A percentile compares a stretch with the other conserved stretches of the same genome.
phyloP scores from a whole-genome alignment of 179 eudicot species.

The Gypsophila paniculata region DNA sequence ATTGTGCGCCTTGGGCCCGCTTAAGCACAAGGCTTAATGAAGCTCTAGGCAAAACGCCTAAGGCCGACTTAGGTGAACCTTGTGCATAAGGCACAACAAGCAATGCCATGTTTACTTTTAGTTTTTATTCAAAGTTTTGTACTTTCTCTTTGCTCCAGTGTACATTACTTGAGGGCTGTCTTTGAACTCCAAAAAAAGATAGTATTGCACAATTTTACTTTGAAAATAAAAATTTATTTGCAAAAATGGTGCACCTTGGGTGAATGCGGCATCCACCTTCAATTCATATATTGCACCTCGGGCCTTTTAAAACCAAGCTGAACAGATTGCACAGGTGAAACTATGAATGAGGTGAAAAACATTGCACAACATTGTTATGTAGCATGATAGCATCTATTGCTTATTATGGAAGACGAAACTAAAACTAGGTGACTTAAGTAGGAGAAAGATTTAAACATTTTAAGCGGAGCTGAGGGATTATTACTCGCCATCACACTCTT shows the following conservation, averaged over 20 bases:
- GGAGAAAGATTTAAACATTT: not conserved
- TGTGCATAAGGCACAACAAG: not conserved
- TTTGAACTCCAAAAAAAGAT: not conserved
- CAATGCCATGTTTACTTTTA: not conserved
- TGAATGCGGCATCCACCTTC: not conserved
- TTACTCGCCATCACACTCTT: not conserved
- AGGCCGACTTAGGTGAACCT: not conserved
- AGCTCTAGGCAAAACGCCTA: not conserved
- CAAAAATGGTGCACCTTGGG: not conserved
- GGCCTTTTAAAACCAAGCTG: not conserved
- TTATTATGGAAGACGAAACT: not conserved
- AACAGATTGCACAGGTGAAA: not conserved
- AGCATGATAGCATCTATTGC: not conserved
- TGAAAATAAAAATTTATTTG: not conserved
- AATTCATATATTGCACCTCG: not conserved
- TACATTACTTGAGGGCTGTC: no score
- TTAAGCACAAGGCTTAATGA: not conserved
- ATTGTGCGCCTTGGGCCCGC: not conserved
- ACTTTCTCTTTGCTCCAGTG: no score
- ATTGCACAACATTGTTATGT: not conserved
- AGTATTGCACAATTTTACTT: not conserved
- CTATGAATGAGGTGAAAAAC: not conserved
- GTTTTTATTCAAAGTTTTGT: not conserved
- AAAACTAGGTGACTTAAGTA: not conserved
- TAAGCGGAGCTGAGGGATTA: not conserved